Evolutionary conservation across 352 stramenopile genomes (phyloP).

Genomic region (Pythium diclinum): DNA sequence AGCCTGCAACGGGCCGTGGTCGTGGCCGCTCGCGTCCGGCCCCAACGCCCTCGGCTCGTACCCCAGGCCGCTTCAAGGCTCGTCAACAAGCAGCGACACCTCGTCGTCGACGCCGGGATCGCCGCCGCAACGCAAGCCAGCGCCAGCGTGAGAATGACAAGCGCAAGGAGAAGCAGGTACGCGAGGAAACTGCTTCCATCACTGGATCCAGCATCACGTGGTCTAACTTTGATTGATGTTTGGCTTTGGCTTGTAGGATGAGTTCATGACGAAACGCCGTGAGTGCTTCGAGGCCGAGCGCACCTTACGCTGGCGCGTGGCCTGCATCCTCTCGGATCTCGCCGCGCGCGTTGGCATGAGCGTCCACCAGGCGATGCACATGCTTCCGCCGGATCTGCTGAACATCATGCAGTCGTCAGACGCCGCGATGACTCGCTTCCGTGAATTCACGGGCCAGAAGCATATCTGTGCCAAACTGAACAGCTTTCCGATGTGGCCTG

Average conservation of each 20-base stretch:
- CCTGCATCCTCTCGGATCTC: neutral
- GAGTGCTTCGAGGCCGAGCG: slow-evolving; percentile 13
- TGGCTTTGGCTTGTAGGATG: neutral
- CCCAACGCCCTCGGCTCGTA: neutral
- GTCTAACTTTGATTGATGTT: neutral
- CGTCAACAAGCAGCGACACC: neutral
- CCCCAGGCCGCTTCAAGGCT: neutral
- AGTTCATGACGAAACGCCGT: slow-evolving; percentile 10
- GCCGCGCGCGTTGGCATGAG: neutral
- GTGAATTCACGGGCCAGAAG: slow-evolving; percentile 24
- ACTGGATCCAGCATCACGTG: neutral
- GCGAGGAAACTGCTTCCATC: neutral
- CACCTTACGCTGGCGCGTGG: slow-evolving; percentile 6
- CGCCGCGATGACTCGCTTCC: slow-evolving; percentile 12
- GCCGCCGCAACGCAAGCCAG: slow-evolving; percentile 17
- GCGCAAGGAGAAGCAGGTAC: slow-evolving; percentile 23
- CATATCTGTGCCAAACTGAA: slow-evolving; percentile 23
- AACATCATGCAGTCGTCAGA: slow-evolving; percentile 10
- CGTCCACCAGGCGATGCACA: slow-evolving; percentile 3
- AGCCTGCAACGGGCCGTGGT: slow-evolving; percentile 3
- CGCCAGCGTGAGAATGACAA: slow-evolving; percentile 24
- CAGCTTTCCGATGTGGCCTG: slow-evolving; percentile 14
- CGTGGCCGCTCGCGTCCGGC: neutral
- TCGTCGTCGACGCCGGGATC: slow-evolving; percentile 2
- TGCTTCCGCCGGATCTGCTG: slow-evolving; percentile 8